These are phyloP conservation scores for Pyrus hybrid DNA, from an alignment of 331 rosid species.

Conservation along the genomic window DNA sequence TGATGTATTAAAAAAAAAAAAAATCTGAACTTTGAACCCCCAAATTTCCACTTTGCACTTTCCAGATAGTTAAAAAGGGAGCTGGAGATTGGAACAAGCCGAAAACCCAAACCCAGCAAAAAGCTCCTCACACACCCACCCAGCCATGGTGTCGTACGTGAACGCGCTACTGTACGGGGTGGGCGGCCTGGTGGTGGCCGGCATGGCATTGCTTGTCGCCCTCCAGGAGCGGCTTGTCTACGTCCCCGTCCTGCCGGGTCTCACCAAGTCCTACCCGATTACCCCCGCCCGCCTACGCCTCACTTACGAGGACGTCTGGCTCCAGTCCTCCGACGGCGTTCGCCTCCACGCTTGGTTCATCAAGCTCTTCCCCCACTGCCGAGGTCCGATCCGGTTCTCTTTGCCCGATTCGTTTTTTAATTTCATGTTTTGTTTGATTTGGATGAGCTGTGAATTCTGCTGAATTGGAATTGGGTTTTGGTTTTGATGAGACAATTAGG, in stretches of 20 bases:
- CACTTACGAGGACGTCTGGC: conserved; percentile 79
- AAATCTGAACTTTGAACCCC: background rate
- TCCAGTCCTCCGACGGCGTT: conserved; percentile 78
- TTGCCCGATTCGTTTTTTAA: background rate
- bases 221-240: conserved; percentile 85
- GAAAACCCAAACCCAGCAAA: background rate
- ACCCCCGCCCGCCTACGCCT: conserved; percentile 83
- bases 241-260: conserved; percentile 89
- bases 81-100: background rate
- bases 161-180: conserved; percentile 64
- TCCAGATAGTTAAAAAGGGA: background rate
- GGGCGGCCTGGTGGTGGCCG: conserved; percentile 79
- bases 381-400: conserved; percentile 48
- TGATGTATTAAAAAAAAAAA: too few relatives aligned
- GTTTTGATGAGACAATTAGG: conserved; percentile 11
- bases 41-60: background rate
- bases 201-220: conserved; percentile 89
- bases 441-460: background rate
- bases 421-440: background rate
- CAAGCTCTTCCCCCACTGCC: conserved; percentile 70
- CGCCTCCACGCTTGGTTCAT: conserved; percentile 97
- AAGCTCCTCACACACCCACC: background rate
- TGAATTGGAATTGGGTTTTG: background rate
- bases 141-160: conserved; percentile 64
- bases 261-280: conserved; percentile 69